Evolutionary conservation across 2,329 filamentous ascomycete genomes (phyloP).

Genomic region (Nakataea oryzae): DNA sequence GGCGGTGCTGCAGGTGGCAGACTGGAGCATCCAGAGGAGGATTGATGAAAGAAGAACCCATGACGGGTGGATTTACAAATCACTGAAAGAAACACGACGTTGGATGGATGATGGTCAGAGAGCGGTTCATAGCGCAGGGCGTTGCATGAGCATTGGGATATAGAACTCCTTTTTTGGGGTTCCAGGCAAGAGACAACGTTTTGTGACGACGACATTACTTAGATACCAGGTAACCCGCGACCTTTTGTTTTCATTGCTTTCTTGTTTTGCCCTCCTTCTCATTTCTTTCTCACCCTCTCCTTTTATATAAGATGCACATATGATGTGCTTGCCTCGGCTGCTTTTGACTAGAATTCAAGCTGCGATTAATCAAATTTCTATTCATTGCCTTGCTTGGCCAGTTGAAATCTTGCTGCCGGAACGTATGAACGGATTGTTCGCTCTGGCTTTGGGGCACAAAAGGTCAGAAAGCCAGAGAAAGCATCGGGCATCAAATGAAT

Average conservation of each 20-base stretch:
- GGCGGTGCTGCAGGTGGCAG: background rate
- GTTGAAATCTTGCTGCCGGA: background rate
- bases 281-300: no score
- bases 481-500: background rate
- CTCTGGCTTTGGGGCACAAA: background rate
- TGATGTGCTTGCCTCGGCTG: background rate
- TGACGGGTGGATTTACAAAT: background rate
- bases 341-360: background rate
- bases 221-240: background rate
- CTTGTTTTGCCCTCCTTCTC: background rate
- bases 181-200: background rate
- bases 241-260: background rate
- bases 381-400: background rate
- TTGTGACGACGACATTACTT: background rate
- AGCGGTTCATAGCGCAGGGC: background rate
- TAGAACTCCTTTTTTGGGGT: background rate
- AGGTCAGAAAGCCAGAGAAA: no score
- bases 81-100: background rate
- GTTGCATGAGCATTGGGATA: background rate
- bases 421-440: background rate
- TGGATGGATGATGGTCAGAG: background rate
- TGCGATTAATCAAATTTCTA: background rate
- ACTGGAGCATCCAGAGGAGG: background rate
- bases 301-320: background rate
- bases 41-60: background rate